Percentiles rank a stretch among this genome's conserved stretches.
Conservation (phyloP, 2,329 filamentous ascomycete genomes). For the Claviceps spartinae region DNA sequence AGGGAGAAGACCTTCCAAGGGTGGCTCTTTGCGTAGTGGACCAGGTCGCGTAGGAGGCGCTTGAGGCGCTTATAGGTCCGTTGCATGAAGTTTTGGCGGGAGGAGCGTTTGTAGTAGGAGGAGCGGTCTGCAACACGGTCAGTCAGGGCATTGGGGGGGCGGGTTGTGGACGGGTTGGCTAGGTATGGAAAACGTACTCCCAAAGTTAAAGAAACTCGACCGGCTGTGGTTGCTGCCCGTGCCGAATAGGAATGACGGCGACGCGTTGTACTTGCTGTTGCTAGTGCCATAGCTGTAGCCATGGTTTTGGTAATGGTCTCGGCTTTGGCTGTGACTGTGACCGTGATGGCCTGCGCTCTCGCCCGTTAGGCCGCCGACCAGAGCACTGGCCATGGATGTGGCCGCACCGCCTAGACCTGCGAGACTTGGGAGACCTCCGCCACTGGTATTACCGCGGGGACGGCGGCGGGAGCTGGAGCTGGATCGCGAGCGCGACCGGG, state of each 20-base stretch:
- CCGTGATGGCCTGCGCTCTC: constrained; percentile 9
- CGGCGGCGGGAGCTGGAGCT: constrained; percentile 19
- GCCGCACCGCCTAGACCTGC: background rate
- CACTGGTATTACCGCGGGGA: constrained; percentile 13
- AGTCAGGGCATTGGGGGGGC: background rate
- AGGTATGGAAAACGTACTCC: constrained; percentile 7
- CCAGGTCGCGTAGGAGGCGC: constrained; percentile 65
- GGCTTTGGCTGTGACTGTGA: constrained; percentile 11
- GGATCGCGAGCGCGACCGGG: constrained; percentile 24
- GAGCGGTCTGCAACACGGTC: constrained; percentile 28
- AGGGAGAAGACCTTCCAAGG: constrained; percentile 79
- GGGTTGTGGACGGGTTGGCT: no score
- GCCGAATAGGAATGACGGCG: constrained; percentile 33
- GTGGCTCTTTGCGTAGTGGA: constrained; percentile 69
- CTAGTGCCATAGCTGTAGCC: constrained; percentile 10
- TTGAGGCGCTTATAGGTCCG: constrained; percentile 63
- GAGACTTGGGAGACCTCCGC: background rate
- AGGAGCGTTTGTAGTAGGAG: constrained; percentile 67
- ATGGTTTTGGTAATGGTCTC: background rate
- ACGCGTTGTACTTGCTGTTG: constrained; percentile 26
- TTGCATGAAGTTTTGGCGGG: constrained; percentile 64
- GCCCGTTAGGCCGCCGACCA: constrained; percentile 17
- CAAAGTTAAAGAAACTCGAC: constrained; percentile 32
- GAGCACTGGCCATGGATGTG: constrained; percentile 18
- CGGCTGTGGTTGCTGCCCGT: constrained; percentile 27